phyloP scores from a whole-genome alignment of 1,284 basidiomycete genomes.

The Boletus semigastroideus region DNA sequence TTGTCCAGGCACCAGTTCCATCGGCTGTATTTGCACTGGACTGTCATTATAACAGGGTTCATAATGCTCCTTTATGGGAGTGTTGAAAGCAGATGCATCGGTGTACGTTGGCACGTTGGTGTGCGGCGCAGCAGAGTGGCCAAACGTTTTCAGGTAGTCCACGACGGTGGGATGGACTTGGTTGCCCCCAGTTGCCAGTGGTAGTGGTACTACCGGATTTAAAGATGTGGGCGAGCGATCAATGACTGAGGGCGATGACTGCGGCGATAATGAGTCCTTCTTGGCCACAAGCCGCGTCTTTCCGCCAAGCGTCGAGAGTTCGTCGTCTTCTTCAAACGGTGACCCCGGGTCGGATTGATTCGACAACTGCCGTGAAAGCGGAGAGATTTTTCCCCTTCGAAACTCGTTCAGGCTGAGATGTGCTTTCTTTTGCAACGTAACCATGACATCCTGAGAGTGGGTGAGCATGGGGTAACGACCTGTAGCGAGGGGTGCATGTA shows the following conservation, averaged over 20 bases:
- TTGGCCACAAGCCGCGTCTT: conserved; percentile 67
- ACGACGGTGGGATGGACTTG: conserved; percentile 57
- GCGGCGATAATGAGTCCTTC: conserved; percentile 52
- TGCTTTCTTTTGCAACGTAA: conserved; percentile 52
- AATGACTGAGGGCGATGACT: conserved; percentile 49
- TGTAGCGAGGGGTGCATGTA: conserved; percentile 26
- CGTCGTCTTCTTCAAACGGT: conserved; percentile 61
- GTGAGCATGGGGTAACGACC: conserved; percentile 10
- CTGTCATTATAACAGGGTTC: conserved; percentile 27
- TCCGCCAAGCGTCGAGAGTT: conserved; percentile 68
- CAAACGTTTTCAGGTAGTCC: conserved; percentile 68
- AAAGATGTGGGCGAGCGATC: conserved; percentile 68
- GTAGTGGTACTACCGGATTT: conserved; percentile 64
- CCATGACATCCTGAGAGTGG: conserved; percentile 43
- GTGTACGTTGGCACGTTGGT: conserved; percentile 25
- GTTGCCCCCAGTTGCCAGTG: conserved; percentile 42
- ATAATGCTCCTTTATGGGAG: conserved; percentile 31
- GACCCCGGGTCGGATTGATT: conserved; percentile 45
- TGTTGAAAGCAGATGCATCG: conserved; percentile 25
- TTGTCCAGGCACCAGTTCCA: conserved; percentile 34
- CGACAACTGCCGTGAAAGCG: conserved; percentile 43
- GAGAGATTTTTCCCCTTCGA: conserved; percentile 54
- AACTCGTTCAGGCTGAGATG: conserved; percentile 64
- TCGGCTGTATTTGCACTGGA: conserved; percentile 27
- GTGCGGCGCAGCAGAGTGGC: conserved; percentile 33